Evolutionary conservation across 1,284 basidiomycete species (phyloP).

Genomic region (Leccinum fallax): DNA sequence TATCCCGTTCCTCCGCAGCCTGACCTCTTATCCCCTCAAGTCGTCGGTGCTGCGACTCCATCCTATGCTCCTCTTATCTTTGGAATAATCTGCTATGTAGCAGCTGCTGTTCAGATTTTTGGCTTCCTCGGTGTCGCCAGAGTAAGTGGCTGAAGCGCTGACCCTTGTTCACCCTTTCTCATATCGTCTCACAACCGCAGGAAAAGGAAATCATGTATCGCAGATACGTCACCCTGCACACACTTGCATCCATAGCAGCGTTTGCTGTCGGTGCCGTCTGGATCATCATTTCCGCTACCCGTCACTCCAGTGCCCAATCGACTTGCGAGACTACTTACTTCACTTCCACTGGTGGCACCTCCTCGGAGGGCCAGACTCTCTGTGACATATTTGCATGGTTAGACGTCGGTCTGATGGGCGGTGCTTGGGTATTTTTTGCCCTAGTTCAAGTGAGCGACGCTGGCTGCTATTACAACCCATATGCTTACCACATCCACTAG

Average conservation of each 20-base stretch:
- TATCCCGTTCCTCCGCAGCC: background rate
- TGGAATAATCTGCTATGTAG: conserved; percentile 73
- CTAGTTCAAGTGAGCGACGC: conserved; percentile 61
- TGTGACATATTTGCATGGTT: conserved; percentile 91
- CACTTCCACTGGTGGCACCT: conserved; percentile 37
- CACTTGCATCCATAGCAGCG: conserved; percentile 54
- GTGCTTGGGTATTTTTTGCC: conserved; percentile 77
- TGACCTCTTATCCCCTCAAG: conserved; percentile 42
- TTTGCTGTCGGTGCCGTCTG: conserved; percentile 81
- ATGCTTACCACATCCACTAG: conserved; percentile 40
- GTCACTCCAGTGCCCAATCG: conserved; percentile 69
- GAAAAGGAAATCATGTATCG: conserved; percentile 79
- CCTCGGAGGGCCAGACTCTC: conserved; percentile 63
- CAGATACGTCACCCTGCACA: conserved; percentile 74
- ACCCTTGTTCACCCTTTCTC: background rate
- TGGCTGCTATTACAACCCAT: background rate
- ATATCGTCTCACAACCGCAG: conserved; percentile 40
- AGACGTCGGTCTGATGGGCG: conserved; percentile 88
- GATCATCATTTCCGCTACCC: conserved; percentile 75
- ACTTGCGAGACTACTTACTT: conserved; percentile 71
- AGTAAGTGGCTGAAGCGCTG: conserved; percentile 44
- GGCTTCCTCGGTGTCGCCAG: conserved; percentile 82
- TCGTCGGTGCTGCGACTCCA: conserved; percentile 83
- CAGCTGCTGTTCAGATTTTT: conserved; percentile 70
- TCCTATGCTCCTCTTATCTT: conserved; percentile 75